These are phyloP conservation scores for Pouteria campechiana DNA, from an alignment of 179 eudicot genomes.

Conservation along the genomic window DNA sequence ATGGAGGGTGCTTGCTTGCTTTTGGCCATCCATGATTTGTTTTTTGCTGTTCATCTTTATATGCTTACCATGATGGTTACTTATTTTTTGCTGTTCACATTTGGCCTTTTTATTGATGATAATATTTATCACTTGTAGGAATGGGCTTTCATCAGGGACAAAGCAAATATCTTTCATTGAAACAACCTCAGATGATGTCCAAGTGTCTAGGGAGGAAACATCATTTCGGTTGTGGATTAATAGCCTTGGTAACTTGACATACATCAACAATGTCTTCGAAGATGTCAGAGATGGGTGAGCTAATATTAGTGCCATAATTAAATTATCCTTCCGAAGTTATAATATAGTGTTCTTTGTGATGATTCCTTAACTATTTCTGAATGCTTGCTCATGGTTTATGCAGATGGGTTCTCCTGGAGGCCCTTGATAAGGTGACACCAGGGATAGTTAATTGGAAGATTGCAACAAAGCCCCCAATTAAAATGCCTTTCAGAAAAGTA, in stretches of 20 bases:
- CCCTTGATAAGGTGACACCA: conserved; percentile 81
- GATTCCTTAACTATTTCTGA: not conserved
- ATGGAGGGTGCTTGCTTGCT: not conserved
- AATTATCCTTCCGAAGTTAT: not conserved
- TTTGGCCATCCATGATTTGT: not conserved
- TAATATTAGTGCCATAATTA: not conserved
- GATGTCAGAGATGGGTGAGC: conserved; percentile 93
- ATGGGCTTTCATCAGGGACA: conserved; percentile 80
- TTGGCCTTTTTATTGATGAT: not conserved
- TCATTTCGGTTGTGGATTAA: conserved; percentile 89
- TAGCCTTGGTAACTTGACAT: conserved; percentile 70
- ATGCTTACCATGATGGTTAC: conserved; percentile 4
- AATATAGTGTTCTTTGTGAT: not conserved
- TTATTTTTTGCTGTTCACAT: not conserved
- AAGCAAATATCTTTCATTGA: conserved; percentile 83
- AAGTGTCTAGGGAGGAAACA: conserved; percentile 78
- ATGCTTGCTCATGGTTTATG: conserved; percentile 5
- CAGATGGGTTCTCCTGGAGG: conserved; percentile 88
- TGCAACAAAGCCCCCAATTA: conserved; percentile 82
- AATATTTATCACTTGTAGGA: conserved; percentile 33
- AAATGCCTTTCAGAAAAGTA: conserved; percentile 91
- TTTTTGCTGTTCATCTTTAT: not conserved
- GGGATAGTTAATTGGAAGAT: conserved; percentile 90
- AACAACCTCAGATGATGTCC: conserved; percentile 61
- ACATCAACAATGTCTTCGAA: conserved; percentile 85